Percentiles rank a stretch among this genome's conserved stretches.
Evolutionary conservation across 305 asterid species (phyloP).

Genomic region (Fraxinus nigra): DNA sequence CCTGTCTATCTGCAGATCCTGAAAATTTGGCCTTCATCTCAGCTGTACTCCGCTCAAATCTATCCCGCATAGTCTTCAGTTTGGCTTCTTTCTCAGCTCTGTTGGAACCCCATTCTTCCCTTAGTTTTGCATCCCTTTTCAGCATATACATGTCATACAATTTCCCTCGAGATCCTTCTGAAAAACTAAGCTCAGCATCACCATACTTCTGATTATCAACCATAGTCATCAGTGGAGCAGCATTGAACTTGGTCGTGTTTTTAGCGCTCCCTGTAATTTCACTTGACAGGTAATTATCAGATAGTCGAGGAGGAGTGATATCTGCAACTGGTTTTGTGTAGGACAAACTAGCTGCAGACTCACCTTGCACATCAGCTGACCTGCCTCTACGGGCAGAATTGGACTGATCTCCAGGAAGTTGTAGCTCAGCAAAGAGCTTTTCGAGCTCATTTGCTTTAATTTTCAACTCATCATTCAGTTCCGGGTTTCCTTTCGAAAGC

Average conservation of each 20-base stretch:
- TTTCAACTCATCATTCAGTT: slow-evolving; percentile 76
- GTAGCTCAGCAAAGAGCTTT: slow-evolving; percentile 72
- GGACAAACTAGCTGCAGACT: slow-evolving; percentile 37
- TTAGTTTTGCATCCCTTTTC: slow-evolving; percentile 85
- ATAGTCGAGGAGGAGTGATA: slow-evolving; percentile 33
- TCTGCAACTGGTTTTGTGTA: slow-evolving; percentile 36
- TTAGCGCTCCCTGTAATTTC: slow-evolving; percentile 46
- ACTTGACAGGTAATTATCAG: slow-evolving; percentile 30
- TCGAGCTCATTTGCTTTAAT: slow-evolving; percentile 86
- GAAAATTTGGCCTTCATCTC: slow-evolving; percentile 76
- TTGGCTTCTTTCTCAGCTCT: slow-evolving; percentile 83
- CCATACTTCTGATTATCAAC: slow-evolving; percentile 43
- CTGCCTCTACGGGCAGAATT: slow-evolving; percentile 48
- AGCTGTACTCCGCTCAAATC: slow-evolving; percentile 72
- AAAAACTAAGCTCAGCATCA: slow-evolving; percentile 57
- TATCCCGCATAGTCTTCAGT: slow-evolving; percentile 79
- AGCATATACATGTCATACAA: slow-evolving; percentile 66
- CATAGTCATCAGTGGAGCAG: slow-evolving; percentile 28
- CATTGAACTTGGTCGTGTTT: slow-evolving; percentile 35
- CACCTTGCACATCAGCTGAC: slow-evolving; percentile 42
- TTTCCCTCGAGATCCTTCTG: slow-evolving; percentile 78
- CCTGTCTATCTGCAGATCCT: slow-evolving; percentile 48
- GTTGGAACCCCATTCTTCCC: slow-evolving; percentile 86
- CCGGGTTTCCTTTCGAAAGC: slow-evolving; percentile 78
- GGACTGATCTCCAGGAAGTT: slow-evolving; percentile 65